Evolutionary conservation across 257 asterid genomes (phyloP).

Genomic region (Sherardia arvensis): DNA sequence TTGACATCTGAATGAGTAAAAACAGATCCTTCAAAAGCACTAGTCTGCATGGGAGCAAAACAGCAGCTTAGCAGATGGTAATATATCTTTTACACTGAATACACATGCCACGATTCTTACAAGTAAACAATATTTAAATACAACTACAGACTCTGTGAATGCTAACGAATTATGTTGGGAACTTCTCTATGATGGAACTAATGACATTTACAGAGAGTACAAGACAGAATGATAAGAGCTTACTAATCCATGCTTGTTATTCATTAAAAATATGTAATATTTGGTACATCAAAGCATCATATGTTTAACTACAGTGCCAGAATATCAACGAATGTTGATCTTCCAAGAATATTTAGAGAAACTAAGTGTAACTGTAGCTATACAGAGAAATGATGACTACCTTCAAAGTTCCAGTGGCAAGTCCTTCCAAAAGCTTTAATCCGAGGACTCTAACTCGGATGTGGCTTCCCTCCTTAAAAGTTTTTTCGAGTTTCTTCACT

Average conservation of each 20-base stretch:
- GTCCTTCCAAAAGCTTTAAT: constrained; percentile 86
- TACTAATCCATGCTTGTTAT: background rate
- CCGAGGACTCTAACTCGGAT: constrained; percentile 83
- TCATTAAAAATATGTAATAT: background rate
- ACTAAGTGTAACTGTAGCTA: background rate
- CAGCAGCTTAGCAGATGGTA: background rate
- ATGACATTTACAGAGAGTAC: background rate
- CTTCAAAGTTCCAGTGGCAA: constrained; percentile 79
- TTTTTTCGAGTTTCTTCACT: constrained; percentile 63
- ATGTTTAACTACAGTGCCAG: background rate
- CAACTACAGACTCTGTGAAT: background rate
- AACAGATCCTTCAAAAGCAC: constrained; percentile 84
- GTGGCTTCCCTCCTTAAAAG: constrained; percentile 64
- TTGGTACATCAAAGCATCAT: background rate
- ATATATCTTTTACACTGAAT: background rate
- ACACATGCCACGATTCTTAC: background rate
- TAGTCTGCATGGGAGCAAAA: constrained; percentile 50
- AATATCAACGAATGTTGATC: background rate
- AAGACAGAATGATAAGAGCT: too few species aligned
- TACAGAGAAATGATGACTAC: constrained; percentile 25
- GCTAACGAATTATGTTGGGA: too few species aligned
- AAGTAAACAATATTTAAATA: background rate
- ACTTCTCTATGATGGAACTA: too few species aligned
- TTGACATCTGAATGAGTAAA: constrained; percentile 95
- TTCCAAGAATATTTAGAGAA: background rate